A percentile compares a stretch with the other conserved stretches of the same genome.
Evolutionary conservation across 2,329 filamentous ascomycete genomes (phyloP).

Genomic region (Claviceps pazoutovae): DNA sequence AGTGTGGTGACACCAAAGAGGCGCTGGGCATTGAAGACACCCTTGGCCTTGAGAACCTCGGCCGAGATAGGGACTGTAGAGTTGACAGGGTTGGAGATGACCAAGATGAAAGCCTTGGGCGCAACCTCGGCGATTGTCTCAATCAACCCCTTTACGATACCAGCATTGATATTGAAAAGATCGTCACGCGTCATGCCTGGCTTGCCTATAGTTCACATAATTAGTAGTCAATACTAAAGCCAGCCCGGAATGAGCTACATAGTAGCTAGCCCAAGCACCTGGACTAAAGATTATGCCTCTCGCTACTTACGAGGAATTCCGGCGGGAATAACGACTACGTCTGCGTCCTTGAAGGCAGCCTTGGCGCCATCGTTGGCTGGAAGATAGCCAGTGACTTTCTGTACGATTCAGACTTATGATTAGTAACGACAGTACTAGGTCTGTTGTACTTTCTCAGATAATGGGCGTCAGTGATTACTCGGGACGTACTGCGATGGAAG

Average conservation of each 20-base stretch:
- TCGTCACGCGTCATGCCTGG: constrained; percentile 99
- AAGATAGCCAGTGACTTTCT: constrained; percentile 82
- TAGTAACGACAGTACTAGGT: constrained; percentile 1
- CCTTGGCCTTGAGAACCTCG: constrained; percentile 87
- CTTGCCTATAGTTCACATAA: constrained; percentile 51
- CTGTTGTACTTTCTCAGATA: constrained; percentile 1
- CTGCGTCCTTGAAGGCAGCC: constrained; percentile 77
- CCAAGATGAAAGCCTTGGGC: constrained; percentile 86
- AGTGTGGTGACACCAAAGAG: constrained; percentile 98
- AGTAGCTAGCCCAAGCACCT: background rate
- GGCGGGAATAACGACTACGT: constrained; percentile 93
- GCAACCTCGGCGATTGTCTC: constrained; percentile 75
- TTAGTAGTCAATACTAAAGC: background rate
- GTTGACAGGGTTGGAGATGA: constrained; percentile 99
- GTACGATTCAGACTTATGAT: constrained; percentile 7
- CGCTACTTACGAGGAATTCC: constrained; percentile 75
- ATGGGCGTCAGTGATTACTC: constrained; percentile 3
- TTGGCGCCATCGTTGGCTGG: constrained; percentile 77
- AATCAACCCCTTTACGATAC: constrained; percentile 89
- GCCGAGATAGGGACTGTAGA: constrained; percentile 95
- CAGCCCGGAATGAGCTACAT: background rate
- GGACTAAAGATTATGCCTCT: background rate
- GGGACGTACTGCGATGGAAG: constrained; percentile 56
- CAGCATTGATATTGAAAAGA: constrained; percentile 98
- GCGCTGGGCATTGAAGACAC: constrained; percentile 87